Evolutionary conservation across 2,329 filamentous ascomycete species (phyloP), one percentile per base, ranked within the genome.

Genomic region (Penicillium digitatum): DNA sequence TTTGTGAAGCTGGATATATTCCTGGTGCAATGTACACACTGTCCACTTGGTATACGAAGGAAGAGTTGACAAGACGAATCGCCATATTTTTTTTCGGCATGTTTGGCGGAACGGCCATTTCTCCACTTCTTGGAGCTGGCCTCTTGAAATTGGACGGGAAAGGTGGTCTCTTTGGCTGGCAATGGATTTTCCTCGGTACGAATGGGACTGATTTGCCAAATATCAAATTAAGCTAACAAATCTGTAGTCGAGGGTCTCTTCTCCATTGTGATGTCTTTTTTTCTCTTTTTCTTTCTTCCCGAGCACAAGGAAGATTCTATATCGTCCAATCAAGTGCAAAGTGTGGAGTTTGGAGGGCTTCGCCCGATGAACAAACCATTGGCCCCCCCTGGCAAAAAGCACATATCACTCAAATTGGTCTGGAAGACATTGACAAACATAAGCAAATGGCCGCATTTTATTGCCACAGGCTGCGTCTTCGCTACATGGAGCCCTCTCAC

Each of bases 11-110:
- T 0, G 80, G 80, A 1, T 82, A 80, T 51, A 82, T 81, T 20
- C 79, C 79, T 0, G 79, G 78, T 0, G 74, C 76, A 0, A 75
- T 81, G 10, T 82, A 79, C 54, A 81, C 78, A 0, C 65, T 82
- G 3, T 80, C 79, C 0, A 79, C 74, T 1, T 82, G 78, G 79
- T 82, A 82, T 52, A 76, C 72, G 0, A 74, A 73, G 37, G 61
- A 68, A 1, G 78, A 81, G 55, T 66, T 80, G 1, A 75, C 76
- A 0, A 76, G 75, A 49, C 69, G 79, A 16, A 74, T 81, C 7
- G 77, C 79, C 1, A 61, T 81, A 0, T 78, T 82, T 54, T 82
- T 81, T 63, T 79, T 82, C 40, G 79, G 79, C 10, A 81, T 81
- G 74, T 80, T 81, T 55, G 74, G 78, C 0, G 79, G 78, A 0